Evolutionary conservation across 2,329 filamentous ascomycete genomes (phyloP), one percentile per base, ranked within the genome.

Genomic region (Tolypocladium tundrense): DNA sequence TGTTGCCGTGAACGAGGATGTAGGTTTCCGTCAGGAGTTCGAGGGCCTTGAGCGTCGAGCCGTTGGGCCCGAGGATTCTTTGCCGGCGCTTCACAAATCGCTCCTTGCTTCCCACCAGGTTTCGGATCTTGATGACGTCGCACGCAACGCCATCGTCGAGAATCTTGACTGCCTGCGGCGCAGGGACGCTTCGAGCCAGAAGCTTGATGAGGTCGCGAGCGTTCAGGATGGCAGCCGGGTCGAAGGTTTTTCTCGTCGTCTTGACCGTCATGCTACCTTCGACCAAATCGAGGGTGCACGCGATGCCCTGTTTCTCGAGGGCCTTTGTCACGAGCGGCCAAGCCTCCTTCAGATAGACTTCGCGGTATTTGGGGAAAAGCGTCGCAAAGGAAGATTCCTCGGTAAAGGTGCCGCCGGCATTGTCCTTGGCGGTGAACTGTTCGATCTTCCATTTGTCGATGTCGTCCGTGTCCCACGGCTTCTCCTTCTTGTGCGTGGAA

Each of bases 401-500:
- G 56, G 87, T 82, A 71, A 99, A 96, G 24, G 88, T 88, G 63
- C 94, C 94, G 57, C 84, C 90, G 39, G 77, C 75, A 74, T 97
- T 97, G 76, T 97, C 88, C 64, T 89, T 85, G 54, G 90, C 83
- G 48, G 85, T 93, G 76, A 97, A 97, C 35, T 85, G 76, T 43
- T 96, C 91, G 66, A 92, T 77, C 85, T 91, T 93, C 91, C 91
- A 97, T 73, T 97, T 96, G 76, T 97, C 93, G 63, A 97, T 90
- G 68, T 97, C 94, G 62, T 96, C 92, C 58, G 92, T 96, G 68
- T 97, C 92, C 92, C 92, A 95, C 57, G 91, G 89, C 73, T 96
- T 96, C 3, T 95, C 90, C 65, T 84, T 88, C 61, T 96, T 88
- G 75, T 96, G 85, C 63, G 88, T 96, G 37, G 90, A 94, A 62